phyloP scores from a whole-genome alignment of 805 yeast species.

The Yueomyces sp. region DNA sequence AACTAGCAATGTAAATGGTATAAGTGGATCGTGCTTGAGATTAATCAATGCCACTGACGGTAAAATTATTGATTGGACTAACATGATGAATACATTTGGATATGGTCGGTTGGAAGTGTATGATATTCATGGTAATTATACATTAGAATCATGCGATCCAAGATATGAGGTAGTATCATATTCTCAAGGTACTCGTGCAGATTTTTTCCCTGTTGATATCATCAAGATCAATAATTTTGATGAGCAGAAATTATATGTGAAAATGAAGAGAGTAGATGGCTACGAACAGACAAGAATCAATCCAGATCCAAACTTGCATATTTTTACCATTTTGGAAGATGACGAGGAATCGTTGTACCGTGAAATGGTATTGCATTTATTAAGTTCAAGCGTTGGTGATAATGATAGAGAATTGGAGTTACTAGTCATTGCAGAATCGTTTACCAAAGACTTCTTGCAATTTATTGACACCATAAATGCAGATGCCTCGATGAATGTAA shows the following conservation, averaged over 20 bases:
- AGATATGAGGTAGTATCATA: constrained; percentile 12
- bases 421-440: neutral
- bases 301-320: constrained; percentile 5
- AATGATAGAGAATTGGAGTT: neutral
- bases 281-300: neutral
- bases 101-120: constrained; percentile 50
- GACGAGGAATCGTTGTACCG: constrained; percentile 4
- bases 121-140: constrained; percentile 3
- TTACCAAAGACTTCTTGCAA: constrained; percentile 29
- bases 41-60: constrained; percentile 21
- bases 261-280: constrained; percentile 3
- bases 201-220: constrained; percentile 7
- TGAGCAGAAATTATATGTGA: constrained; percentile 12
- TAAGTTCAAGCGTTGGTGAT: constrained; percentile 43
- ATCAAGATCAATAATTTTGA: constrained; percentile 8
- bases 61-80: constrained; percentile 35
- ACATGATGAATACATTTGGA: constrained; percentile 69
- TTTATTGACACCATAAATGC: constrained; percentile 33
- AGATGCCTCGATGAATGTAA: constrained; percentile 1
- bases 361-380: constrained; percentile 7
- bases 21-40: constrained; percentile 40
- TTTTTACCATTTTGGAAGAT: constrained; percentile 10
- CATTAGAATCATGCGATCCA: constrained; percentile 11
- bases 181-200: constrained; percentile 14
- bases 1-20: constrained; percentile 16